Evolutionary conservation across 202 grass and related monocot genomes (phyloP), one percentile per base, ranked within the genome.

Genomic region (Musa balbisiana): DNA sequence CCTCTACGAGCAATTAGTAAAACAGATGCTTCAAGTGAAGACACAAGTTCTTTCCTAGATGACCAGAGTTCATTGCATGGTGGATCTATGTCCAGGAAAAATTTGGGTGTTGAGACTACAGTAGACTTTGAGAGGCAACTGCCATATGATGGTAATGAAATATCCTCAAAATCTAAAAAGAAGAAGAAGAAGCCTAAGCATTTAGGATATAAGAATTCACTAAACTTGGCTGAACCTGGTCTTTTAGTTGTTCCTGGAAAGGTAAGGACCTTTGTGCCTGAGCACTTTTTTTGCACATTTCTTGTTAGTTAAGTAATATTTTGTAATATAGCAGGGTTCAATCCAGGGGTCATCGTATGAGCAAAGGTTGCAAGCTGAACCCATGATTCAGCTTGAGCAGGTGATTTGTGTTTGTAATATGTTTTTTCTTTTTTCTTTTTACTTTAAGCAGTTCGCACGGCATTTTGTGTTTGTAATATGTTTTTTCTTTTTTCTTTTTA

Each of bases 141-240:
- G 62, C 71, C 82, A 73, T 90, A 85, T 85, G 88, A 88, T 84
- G 85, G 73, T 64, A 75, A 19, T 82, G 89, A 99, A 64, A 82
- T 92, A 69, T 92, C 75, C 63, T 78, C 83, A 55, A 99, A 88
- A 86, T 87, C 87, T 54, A 99, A 94, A 87, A 98, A 95, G 86
- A 99, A 95, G 89, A 99, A 95, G 91, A 96, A 96, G 86, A 92
- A 90, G 76, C 55, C 80, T 78, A 99, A 99, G 89, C 79, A 91
- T 62, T 70, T 24, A 1, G 87, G 87, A 52, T 80, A 88, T 77
- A 93, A 82, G 85, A 77, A 54, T 55, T 79, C 81, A 52, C 72
- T 80, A 69, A 84, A 50, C 81, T 70, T 82, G 66, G 55, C 70
- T 0, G 86, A 93, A 21, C 80, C 86, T 55, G 76, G 74, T 76